phyloP scores from a whole-genome alignment of 2,329 filamentous ascomycete species.

The Colletotrichum chlorophyti region DNA sequence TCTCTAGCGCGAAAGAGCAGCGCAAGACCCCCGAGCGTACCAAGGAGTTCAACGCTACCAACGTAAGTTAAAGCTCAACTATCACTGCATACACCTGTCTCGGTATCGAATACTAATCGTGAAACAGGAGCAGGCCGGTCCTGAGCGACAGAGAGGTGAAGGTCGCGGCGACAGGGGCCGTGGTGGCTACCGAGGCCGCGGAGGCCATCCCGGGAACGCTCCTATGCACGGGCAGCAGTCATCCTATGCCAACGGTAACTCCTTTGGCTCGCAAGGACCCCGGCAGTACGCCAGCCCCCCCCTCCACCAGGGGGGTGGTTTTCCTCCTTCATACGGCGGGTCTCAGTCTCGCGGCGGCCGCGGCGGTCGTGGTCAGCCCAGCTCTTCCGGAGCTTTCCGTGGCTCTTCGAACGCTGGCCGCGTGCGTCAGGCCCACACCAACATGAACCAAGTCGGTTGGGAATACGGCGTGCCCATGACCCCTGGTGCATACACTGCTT shows the following conservation, averaged over 20 bases:
- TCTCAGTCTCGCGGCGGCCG: conserved; percentile 24
- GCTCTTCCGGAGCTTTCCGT: conserved; percentile 18
- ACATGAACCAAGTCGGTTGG: conserved; percentile 38
- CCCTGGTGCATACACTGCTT: not conserved
- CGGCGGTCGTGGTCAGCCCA: conserved; percentile 24
- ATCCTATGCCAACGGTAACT: conserved; percentile 42
- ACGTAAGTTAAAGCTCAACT: not conserved
- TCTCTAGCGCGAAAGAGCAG: conserved; percentile 47
- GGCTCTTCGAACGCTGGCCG: conserved; percentile 34
- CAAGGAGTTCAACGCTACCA: conserved; percentile 41
- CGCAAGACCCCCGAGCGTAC: conserved; percentile 48
- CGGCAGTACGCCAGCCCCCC: conserved; percentile 51
- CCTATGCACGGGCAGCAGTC: conserved; percentile 43
- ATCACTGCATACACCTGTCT: too few species aligned
- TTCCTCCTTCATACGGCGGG: conserved; percentile 18
- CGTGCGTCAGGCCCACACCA: conserved; percentile 44
- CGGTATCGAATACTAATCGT: conserved; percentile 18
- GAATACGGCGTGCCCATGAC: conserved; percentile 45
- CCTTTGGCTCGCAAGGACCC: conserved; percentile 36
- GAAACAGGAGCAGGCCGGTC: conserved; percentile 35
- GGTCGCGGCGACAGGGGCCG: conserved; percentile 49
- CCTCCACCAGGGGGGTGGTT: conserved; percentile 42
- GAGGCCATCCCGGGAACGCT: conserved; percentile 44
- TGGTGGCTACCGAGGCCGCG: conserved; percentile 53
- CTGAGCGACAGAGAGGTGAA: conserved; percentile 38